Evolutionary conservation across 1,284 basidiomycete species (phyloP).

Genomic region (Quambalaria eucalypti): DNA sequence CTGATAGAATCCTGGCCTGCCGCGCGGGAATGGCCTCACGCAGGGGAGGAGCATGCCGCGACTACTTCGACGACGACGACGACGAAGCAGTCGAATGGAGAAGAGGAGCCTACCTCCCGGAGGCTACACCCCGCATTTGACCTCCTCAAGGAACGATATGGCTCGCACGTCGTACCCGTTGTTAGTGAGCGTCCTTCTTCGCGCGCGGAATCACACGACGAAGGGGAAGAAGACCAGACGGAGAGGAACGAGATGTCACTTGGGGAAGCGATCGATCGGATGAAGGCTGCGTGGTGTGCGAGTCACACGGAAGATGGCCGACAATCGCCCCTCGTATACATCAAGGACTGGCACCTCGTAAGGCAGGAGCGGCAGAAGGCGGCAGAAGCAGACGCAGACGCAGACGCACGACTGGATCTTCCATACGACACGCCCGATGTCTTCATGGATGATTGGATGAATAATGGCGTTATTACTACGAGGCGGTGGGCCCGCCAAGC

Average conservation of each 20-base stretch:
- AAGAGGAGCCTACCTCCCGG: not conserved
- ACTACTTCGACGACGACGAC: not conserved
- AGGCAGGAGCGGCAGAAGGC: slow-evolving; percentile 11
- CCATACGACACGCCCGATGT: slow-evolving; percentile 51
- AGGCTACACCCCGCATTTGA: not conserved
- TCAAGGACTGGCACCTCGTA: slow-evolving; percentile 57
- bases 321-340: slow-evolving; percentile 47
- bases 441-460: slow-evolving; percentile 53
- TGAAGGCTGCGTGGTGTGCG: not conserved
- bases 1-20: not conserved
- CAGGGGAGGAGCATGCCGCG: not conserved
- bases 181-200: not conserved
- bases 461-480: slow-evolving; percentile 14
- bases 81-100: not conserved
- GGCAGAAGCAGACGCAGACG: not conserved
- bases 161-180: not conserved
- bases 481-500: too few relatives aligned
- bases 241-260: not conserved
- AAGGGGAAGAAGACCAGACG: not conserved
- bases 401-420: slow-evolving; percentile 9
- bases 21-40: not conserved
- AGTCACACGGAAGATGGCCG: not conserved
- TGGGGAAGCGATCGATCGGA: not conserved
- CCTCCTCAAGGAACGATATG: not conserved
- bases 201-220: not conserved